Percentiles rank a stretch among this genome's conserved stretches.
These are phyloP conservation scores for Candida ortonii DNA, from an alignment of 805 yeast species.

Conservation along the genomic window DNA sequence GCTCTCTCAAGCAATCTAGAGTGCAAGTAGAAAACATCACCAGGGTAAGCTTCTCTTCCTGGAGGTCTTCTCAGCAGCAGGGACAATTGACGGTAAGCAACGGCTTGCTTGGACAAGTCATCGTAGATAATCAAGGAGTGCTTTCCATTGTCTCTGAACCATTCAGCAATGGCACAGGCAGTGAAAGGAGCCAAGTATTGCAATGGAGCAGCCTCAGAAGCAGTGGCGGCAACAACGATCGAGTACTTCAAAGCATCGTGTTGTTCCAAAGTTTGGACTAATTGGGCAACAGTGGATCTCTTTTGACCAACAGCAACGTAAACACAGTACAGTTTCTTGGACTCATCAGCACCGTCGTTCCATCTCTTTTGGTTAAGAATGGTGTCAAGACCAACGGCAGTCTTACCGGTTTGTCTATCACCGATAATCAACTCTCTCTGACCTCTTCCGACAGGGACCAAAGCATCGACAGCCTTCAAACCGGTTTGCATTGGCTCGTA, in stretches of 20 bases:
- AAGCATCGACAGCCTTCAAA: slow-evolving; percentile 97
- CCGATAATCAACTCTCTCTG: slow-evolving; percentile 99
- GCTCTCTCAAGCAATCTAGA: slow-evolving; percentile 95
- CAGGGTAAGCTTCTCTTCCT: slow-evolving; percentile 96
- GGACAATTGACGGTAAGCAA: slow-evolving; percentile 99
- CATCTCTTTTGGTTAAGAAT: slow-evolving; percentile 99
- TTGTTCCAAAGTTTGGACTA: slow-evolving; percentile 98
- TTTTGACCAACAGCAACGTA: slow-evolving; percentile 99
- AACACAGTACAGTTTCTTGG: slow-evolving; percentile 98
- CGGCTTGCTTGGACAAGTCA: slow-evolving; percentile 99
- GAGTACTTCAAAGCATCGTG: slow-evolving; percentile 97
- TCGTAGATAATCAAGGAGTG: slow-evolving; percentile 97
- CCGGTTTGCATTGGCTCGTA: slow-evolving; percentile 99
- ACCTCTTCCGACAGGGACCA: slow-evolving; percentile 99
- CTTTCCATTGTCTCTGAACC: slow-evolving; percentile 99
- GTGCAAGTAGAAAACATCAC: slow-evolving; percentile 95
- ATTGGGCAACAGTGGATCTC: slow-evolving; percentile 99
- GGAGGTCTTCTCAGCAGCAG: slow-evolving; percentile 96
- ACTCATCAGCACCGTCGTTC: slow-evolving; percentile 93
- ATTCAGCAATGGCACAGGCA: slow-evolving; percentile 99
- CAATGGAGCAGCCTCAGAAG: slow-evolving; percentile 99
- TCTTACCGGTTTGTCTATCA: slow-evolving; percentile 99
- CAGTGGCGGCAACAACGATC: slow-evolving; percentile 98
- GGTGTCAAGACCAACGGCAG: slow-evolving; percentile 98
- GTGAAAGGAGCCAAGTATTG: slow-evolving; percentile 99